Conservation (phyloP, 352 stramenopile genomes). For the Aphanomyces cochlioides region DNA sequence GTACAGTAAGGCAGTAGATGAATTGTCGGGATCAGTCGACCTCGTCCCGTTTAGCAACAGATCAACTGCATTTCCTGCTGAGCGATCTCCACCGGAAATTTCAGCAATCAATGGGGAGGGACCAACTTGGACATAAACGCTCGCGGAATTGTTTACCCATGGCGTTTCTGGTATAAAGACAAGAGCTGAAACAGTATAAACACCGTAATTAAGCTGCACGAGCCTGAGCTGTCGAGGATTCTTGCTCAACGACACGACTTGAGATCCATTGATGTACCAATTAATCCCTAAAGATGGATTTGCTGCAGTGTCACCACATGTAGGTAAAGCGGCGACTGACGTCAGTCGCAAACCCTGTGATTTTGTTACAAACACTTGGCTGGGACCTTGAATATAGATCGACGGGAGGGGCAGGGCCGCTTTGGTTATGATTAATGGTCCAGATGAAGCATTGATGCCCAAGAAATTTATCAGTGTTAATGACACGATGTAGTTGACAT, state of each 20-base stretch:
- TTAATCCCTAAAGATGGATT: conserved; percentile 2
- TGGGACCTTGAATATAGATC: conserved; percentile 6
- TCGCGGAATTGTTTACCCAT: conserved; percentile 5
- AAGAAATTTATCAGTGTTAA: conserved; percentile 6
- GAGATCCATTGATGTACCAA: neutral
- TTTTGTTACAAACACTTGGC: neutral
- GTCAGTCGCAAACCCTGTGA: neutral
- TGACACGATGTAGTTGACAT: neutral
- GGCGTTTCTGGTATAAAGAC: neutral
- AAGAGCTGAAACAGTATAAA: neutral
- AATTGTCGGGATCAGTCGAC: conserved; percentile 10
- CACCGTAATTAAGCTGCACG: neutral
- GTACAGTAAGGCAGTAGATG: neutral
- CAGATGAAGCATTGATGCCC: conserved; percentile 12
- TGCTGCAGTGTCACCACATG: conserved; percentile 7
- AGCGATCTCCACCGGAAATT: neutral
- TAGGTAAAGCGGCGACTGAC: neutral
- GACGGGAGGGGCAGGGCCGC: conserved; percentile 4
- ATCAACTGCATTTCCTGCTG: neutral
- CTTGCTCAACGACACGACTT: conserved; percentile 8
- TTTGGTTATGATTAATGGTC: neutral
- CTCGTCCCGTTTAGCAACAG: neutral
- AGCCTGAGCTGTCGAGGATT: conserved; percentile 6
- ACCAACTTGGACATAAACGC: neutral
- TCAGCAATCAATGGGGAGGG: neutral